Evolutionary conservation across 1,284 basidiomycete species (phyloP).

Genomic region (Ustilago sp.): DNA sequence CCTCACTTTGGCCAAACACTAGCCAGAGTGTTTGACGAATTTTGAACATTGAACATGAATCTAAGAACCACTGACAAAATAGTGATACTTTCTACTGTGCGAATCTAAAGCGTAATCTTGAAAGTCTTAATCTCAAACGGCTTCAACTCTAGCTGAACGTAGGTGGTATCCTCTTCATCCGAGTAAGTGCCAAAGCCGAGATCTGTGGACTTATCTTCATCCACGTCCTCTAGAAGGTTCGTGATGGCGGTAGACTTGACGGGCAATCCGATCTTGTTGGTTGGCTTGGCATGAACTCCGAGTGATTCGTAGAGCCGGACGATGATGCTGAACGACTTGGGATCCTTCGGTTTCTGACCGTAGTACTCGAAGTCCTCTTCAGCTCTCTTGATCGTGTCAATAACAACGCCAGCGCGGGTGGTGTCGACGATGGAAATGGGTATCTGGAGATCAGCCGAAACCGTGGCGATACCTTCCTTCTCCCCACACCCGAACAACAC

Average conservation of each 20-base stretch:
- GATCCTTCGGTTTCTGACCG: conserved; percentile 54
- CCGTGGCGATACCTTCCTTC: not conserved
- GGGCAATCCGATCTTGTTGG: conserved; percentile 69
- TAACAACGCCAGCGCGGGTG: conserved; percentile 73
- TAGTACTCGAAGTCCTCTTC: conserved; percentile 80
- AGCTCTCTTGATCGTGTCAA: conserved; percentile 95
- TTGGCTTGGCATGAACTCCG: conserved; percentile 63
- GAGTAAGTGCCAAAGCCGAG: conserved; percentile 26
- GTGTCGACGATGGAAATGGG: conserved; percentile 32
- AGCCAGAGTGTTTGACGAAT: not conserved
- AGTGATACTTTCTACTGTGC: not conserved
- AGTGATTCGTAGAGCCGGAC: conserved; percentile 82
- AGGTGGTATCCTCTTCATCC: conserved; percentile 46
- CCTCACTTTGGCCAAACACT: not conserved
- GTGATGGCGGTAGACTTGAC: conserved; percentile 78
- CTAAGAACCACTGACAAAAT: not conserved
- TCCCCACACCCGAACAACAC: not conserved
- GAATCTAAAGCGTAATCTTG: conserved; percentile 72
- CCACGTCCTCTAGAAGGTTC: conserved; percentile 85
- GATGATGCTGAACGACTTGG: conserved; percentile 75
- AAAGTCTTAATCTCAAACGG: conserved; percentile 89
- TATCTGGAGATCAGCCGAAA: conserved; percentile 24
- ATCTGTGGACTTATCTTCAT: conserved; percentile 28
- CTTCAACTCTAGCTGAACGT: conserved; percentile 77
- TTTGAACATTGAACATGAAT: not conserved